These are phyloP conservation scores for Stagonosporopsis vannaccii DNA, from an alignment of 2,329 filamentous ascomycete species.

Conservation along the genomic window DNA sequence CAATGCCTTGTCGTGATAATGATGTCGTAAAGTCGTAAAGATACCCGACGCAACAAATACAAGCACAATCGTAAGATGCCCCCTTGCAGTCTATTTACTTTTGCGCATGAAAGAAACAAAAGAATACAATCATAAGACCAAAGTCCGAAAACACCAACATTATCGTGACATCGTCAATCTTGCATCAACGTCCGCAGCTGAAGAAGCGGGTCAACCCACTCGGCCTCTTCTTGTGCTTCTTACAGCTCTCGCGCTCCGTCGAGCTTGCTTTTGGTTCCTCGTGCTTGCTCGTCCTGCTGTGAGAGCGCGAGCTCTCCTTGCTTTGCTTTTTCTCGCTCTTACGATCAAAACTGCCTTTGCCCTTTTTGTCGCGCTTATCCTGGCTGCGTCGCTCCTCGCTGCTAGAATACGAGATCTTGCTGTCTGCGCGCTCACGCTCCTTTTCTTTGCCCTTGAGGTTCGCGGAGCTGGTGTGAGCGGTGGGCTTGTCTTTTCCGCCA, in stretches of 20 bases:
- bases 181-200: conserved; percentile 36
- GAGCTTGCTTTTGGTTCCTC: conserved; percentile 13
- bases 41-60: not conserved
- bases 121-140: conserved; percentile 3
- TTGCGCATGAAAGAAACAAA: not conserved
- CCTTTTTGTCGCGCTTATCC: conserved; percentile 22
- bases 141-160: conserved; percentile 2
- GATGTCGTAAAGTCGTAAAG: conserved; percentile 9
- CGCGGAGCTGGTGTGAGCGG: not conserved
- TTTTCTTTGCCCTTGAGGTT: conserved; percentile 14
- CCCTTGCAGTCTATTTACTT: conserved; percentile 3
- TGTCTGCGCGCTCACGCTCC: conserved; percentile 16
- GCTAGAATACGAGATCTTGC: conserved; percentile 13
- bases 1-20: not conserved
- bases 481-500: conserved; percentile 10
- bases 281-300: conserved; percentile 6
- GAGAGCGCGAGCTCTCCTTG: conserved; percentile 16
- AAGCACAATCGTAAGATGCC: conserved; percentile 5
- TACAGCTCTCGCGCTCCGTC: conserved; percentile 20
- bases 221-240: conserved; percentile 31
- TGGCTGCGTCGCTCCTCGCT: conserved; percentile 9
- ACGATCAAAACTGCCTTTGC: conserved; percentile 17
- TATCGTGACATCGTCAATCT: not conserved
- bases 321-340: conserved; percentile 24
- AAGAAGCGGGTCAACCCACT: conserved; percentile 43